A percentile compares a stretch with the other conserved stretches of the same genome.
Conservation (phyloP, 148 eudicot species). For the Camellia japonica region DNA sequence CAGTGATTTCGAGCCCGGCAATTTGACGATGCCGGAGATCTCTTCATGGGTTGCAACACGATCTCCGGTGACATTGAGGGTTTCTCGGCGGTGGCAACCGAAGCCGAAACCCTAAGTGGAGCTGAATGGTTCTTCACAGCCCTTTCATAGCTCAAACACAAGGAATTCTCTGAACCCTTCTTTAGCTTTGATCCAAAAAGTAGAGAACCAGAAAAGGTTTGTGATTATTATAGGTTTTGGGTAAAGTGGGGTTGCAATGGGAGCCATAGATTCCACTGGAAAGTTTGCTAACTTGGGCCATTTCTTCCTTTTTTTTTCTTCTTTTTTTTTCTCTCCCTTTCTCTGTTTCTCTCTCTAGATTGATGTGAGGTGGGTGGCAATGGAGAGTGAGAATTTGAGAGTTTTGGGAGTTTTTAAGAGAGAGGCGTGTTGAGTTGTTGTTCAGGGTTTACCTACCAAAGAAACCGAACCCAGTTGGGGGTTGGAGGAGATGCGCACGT, state of each 20-base stretch:
- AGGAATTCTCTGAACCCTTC: constrained; percentile 19
- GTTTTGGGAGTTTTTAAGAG: too few species aligned
- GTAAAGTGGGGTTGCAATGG: constrained; percentile 23
- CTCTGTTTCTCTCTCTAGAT: background rate
- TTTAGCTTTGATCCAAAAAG: constrained; percentile 43
- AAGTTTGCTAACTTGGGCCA: constrained; percentile 64
- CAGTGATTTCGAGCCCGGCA: constrained; percentile 93
- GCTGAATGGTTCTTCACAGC: constrained; percentile 24
- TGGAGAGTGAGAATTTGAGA: too few species aligned
- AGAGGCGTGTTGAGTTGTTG: too few species aligned
- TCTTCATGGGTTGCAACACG: constrained; percentile 85
- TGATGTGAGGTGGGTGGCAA: too few species aligned
- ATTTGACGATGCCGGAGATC: constrained; percentile 78
- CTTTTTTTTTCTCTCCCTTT: constrained; percentile 1
- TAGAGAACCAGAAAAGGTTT: constrained; percentile 18
- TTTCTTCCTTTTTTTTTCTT: constrained; percentile 18
- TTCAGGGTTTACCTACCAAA: too few species aligned
- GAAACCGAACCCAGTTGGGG: too few species aligned
- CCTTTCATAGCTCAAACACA: constrained; percentile 37
- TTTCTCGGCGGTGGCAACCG: constrained; percentile 68
- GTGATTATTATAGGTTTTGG: constrained; percentile 33
- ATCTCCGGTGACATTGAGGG: constrained; percentile 71
- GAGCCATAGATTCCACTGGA: constrained; percentile 33
- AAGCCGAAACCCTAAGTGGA: constrained; percentile 45
- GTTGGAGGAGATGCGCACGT: too few species aligned